Evolutionary conservation across 148 eudicot genomes (phyloP).

Genomic region (Camellia lanceoleosa): DNA sequence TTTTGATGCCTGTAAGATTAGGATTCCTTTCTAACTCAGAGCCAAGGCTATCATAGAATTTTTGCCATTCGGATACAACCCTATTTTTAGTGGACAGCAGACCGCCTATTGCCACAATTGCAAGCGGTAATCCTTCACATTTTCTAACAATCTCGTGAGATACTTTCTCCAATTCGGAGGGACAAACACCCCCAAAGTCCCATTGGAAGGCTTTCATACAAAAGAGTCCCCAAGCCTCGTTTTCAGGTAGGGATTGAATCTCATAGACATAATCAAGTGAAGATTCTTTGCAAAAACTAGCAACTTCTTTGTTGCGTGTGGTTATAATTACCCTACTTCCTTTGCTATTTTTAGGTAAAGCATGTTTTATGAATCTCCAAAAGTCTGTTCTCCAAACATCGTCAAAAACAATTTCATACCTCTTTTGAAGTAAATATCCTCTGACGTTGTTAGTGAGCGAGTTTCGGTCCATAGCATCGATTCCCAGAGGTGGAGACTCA

Average conservation of each 20-base stretch:
- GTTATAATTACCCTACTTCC: not conserved
- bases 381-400: not conserved
- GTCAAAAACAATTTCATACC: constrained; percentile 5
- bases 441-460: not conserved
- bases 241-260: not conserved
- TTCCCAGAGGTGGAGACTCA: not conserved
- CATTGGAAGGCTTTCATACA: not conserved
- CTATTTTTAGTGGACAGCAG: not conserved
- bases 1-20: not conserved
- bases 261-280: not conserved
- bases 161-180: not conserved
- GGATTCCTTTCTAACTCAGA: not conserved
- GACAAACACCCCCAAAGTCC: not conserved
- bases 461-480: not conserved
- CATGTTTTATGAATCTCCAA: not conserved
- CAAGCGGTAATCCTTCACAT: constrained; percentile 10
- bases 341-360: not conserved
- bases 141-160: not conserved
- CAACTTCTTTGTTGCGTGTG: not conserved
- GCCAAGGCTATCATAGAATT: not conserved
- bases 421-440: not conserved
- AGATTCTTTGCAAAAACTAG: not conserved
- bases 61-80: not conserved
- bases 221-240: not conserved
- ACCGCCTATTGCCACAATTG: not conserved